Evolutionary conservation across 2,329 filamentous ascomycete genomes (phyloP).

Genomic region (Xylariaceae sp.): DNA sequence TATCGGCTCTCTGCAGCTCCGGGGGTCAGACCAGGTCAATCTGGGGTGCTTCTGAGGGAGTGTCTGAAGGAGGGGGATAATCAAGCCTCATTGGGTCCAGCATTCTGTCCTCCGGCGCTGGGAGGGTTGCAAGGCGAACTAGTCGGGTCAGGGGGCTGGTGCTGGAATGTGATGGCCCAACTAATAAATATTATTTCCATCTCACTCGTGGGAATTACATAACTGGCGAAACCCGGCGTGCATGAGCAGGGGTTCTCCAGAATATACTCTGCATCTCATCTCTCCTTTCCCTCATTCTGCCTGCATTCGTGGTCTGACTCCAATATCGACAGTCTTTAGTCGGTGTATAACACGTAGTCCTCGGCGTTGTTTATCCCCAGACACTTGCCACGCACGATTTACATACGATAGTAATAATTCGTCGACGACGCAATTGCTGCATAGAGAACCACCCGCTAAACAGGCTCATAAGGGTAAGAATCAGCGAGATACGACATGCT

Average conservation of each 20-base stretch:
- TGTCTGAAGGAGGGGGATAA: slow-evolving; percentile 15
- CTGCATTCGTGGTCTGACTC: slow-evolving; percentile 18
- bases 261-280: slow-evolving; percentile 18
- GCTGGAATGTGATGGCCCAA: slow-evolving; percentile 5
- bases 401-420: too few species aligned
- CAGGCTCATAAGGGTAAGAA: background rate
- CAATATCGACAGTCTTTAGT: slow-evolving; percentile 7
- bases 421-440: background rate
- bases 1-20: slow-evolving; percentile 22
- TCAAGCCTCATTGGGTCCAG: slow-evolving; percentile 15
- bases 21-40: slow-evolving; percentile 21
- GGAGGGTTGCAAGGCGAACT: slow-evolving; percentile 23
- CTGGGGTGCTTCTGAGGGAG: slow-evolving; percentile 27
- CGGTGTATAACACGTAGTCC: background rate
- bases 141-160: slow-evolving; percentile 18
- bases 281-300: slow-evolving; percentile 1
- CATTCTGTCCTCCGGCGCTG: slow-evolving; percentile 5
- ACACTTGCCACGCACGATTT: too few species aligned
- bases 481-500: slow-evolving; percentile 5
- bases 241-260: slow-evolving; percentile 28
- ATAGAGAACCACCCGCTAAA: background rate
- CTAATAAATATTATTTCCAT: slow-evolving; percentile 10
- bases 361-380: too few species aligned
- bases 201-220: background rate
- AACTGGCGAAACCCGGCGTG: slow-evolving; percentile 20